A percentile compares a stretch with the other conserved stretches of the same genome.
phyloP scores from a whole-genome alignment of 2,329 filamentous ascomycete genomes.

The Trichoderma harzianum region DNA sequence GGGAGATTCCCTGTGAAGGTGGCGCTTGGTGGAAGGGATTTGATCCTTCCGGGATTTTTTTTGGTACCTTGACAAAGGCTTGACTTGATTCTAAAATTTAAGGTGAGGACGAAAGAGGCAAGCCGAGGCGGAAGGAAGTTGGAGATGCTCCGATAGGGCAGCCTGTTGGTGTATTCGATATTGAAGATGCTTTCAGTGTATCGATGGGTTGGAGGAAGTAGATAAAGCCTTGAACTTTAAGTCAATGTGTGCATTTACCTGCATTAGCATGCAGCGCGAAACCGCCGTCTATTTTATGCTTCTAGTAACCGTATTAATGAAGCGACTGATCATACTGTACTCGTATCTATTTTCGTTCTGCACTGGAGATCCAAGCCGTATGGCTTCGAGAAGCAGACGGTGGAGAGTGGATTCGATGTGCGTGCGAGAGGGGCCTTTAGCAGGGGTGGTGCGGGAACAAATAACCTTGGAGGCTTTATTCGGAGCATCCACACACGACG shows the following conservation, averaged over 20 bases:
- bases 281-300: background rate
- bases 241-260: background rate
- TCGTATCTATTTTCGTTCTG: background rate
- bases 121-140: background rate
- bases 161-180: background rate
- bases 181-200: background rate
- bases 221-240: too few species aligned
- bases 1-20: background rate
- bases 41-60: background rate
- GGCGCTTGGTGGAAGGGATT: background rate
- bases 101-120: conserved; percentile 8
- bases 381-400: conserved; percentile 9
- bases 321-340: background rate
- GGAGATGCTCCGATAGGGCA: background rate
- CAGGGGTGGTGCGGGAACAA: conserved; percentile 12
- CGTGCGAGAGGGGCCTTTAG: background rate
- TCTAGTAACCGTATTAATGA: background rate
- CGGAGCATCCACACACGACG: conserved; percentile 1
- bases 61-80: background rate
- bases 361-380: conserved; percentile 1
- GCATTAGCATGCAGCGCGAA: background rate
- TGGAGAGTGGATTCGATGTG: conserved; percentile 2
- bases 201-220: background rate
- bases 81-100: background rate
- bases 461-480: conserved; percentile 7